Evolutionary conservation across 192 early-diverging fungal species (phyloP).

Genomic region (Geosiphon pyriformis): DNA sequence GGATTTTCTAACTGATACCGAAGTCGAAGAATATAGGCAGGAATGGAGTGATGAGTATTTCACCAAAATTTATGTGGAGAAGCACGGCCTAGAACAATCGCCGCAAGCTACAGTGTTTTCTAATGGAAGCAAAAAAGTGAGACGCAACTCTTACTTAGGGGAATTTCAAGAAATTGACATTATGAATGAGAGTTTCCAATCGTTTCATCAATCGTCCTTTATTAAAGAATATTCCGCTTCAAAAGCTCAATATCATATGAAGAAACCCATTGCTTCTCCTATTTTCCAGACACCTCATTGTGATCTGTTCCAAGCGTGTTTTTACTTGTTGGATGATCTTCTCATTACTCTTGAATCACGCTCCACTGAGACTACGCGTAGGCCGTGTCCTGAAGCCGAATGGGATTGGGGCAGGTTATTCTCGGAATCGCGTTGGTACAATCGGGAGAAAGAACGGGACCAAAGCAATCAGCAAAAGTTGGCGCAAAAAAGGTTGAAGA

Average conservation of each 20-base stretch:
- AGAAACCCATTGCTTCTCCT: not conserved
- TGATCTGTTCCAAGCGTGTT: conserved; percentile 7
- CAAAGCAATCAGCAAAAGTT: not conserved
- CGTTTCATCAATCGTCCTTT: not conserved
- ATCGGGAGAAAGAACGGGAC: not conserved
- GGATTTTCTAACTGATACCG: too few species aligned
- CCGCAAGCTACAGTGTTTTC: not conserved
- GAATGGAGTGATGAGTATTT: conserved; percentile 24
- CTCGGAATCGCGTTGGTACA: conserved; percentile 4
- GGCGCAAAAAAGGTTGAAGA: not conserved
- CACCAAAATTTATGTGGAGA: conserved; percentile 10
- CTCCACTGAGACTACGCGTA: conserved; percentile 3
- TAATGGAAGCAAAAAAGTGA: not conserved
- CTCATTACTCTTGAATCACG: not conserved
- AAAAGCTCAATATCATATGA: not conserved
- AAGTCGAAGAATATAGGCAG: conserved; percentile 23
- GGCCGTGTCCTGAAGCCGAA: conserved; percentile 16
- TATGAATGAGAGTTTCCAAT: not conserved
- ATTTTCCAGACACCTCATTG: not conserved
- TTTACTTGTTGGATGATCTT: conserved; percentile 20
- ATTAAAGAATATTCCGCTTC: not conserved
- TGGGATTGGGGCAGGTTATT: conserved; percentile 20
- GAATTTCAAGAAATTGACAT: not conserved
- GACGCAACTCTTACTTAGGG: not conserved
- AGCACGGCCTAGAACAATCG: conserved; percentile 3